These are phyloP conservation scores for Clavispora asparagi DNA, from an alignment of 805 yeast genomes.

Conservation along the genomic window DNA sequence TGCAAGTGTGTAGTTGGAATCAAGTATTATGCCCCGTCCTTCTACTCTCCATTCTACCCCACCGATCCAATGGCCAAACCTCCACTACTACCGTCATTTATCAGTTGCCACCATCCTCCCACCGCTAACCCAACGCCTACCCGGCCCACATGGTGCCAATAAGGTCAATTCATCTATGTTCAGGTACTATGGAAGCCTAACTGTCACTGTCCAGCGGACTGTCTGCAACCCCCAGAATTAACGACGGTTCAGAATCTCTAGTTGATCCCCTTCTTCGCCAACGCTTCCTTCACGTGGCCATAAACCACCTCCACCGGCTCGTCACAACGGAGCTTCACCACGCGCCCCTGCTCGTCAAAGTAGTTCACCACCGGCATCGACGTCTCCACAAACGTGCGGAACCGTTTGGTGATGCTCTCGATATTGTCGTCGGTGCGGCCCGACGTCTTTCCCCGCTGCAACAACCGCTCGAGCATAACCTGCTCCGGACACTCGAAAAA, in stretches of 20 bases:
- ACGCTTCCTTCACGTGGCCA: conserved; percentile 58
- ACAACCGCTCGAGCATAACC: conserved; percentile 77
- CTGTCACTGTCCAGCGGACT: no score
- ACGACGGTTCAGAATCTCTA: not conserved
- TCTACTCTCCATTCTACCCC: no score
- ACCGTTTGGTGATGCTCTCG: conserved; percentile 86
- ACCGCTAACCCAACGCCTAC: no score
- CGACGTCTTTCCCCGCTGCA: conserved; percentile 90
- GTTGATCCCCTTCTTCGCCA: conserved; percentile 38
- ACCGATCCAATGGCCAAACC: no score
- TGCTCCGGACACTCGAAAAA: conserved; percentile 79
- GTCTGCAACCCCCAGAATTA: no score
- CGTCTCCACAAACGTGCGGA: conserved; percentile 78
- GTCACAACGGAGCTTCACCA: conserved; percentile 74
- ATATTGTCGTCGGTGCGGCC: conserved; percentile 93
- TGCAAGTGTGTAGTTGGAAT: no score
- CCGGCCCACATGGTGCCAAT: no score
- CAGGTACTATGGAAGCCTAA: no score
- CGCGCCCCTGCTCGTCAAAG: conserved; percentile 67
- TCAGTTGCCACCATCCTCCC: no score
- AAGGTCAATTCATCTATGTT: no score
- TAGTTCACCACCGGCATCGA: conserved; percentile 92
- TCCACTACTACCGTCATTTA: no score
- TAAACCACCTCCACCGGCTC: conserved; percentile 78
- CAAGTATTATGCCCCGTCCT: no score